Conservation (phyloP, 2,329 filamentous ascomycete genomes). For the Sporothrix curviconia region DNA sequence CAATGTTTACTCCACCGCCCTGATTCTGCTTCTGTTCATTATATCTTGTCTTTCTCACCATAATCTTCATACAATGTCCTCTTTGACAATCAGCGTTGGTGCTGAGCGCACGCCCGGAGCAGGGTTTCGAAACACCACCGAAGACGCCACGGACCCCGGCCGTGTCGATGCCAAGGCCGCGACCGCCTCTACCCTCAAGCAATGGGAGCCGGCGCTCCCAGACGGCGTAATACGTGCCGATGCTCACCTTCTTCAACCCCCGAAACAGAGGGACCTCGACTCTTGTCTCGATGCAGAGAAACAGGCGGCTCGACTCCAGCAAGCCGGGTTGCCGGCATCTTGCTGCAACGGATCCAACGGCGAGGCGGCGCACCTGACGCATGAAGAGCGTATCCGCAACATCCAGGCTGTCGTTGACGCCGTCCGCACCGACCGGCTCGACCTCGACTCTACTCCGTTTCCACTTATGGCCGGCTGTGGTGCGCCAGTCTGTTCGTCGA, state of each 20-base stretch:
- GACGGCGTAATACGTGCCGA: constrained; percentile 54
- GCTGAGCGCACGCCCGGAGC: background rate
- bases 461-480: constrained; percentile 65
- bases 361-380: constrained; percentile 63
- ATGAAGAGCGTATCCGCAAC: constrained; percentile 56
- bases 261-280: constrained; percentile 47
- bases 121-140: constrained; percentile 5
- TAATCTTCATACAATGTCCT: constrained; percentile 1
- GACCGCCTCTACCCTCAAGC: background rate
- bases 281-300: constrained; percentile 41
- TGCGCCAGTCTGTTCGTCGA: constrained; percentile 61
- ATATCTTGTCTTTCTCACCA: background rate
- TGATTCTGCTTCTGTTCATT: background rate
- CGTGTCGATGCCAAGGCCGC: background rate
- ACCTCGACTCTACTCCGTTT: constrained; percentile 41
- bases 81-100: background rate
- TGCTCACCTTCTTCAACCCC: constrained; percentile 55
- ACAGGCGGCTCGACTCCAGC: constrained; percentile 53
- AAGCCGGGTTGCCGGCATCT: constrained; percentile 60
- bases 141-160: background rate
- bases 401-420: constrained; percentile 56
- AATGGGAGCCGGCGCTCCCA: constrained; percentile 3
- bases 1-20: too few species aligned
- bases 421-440: constrained; percentile 38
- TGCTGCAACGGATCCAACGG: constrained; percentile 68